A percentile compares a stretch with the other conserved stretches of the same genome.
Conservation (phyloP, 257 asterid species). For the Cordia subcordata region DNA sequence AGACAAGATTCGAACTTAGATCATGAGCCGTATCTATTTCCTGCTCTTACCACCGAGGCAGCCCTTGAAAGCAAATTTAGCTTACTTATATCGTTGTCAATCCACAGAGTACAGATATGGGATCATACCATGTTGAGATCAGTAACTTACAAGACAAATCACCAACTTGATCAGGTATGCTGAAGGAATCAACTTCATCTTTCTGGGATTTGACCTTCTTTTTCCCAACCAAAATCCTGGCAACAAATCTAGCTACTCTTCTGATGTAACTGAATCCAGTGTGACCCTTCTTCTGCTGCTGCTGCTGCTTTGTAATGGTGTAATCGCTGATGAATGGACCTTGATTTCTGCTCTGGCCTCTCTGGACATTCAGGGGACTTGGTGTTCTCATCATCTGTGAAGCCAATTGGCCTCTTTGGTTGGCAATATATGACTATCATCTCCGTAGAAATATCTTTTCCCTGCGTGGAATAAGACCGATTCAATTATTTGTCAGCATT, state of each 20-base stretch:
- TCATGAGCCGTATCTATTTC: no score
- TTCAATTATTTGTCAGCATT: no score
- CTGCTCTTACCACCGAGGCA: no score
- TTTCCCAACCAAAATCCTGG: conserved; percentile 23
- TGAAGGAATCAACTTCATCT: conserved; percentile 13
- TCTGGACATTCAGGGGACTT: conserved; percentile 33
- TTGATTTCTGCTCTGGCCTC: conserved; percentile 28
- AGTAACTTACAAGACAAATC: conserved; percentile 35
- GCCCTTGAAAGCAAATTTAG: no score
- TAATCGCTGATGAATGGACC: conserved; percentile 2
- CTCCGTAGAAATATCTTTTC: no score
- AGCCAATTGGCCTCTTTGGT: no score
- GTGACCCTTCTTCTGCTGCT: conserved; percentile 4
- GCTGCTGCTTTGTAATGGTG: neutral
- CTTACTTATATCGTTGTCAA: no score
- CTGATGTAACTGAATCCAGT: conserved; percentile 27
- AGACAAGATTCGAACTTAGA: no score
- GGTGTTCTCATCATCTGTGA: conserved; percentile 29
- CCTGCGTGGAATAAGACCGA: no score
- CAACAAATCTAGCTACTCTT: conserved; percentile 25
- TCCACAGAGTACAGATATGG: neutral
- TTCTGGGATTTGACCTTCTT: conserved; percentile 25
- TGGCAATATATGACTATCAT: no score
- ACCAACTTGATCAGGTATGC: conserved; percentile 14
- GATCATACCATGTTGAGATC: neutral